Evolutionary conservation across 2,329 filamentous ascomycete species (phyloP).

Genomic region (Alternaria atra): DNA sequence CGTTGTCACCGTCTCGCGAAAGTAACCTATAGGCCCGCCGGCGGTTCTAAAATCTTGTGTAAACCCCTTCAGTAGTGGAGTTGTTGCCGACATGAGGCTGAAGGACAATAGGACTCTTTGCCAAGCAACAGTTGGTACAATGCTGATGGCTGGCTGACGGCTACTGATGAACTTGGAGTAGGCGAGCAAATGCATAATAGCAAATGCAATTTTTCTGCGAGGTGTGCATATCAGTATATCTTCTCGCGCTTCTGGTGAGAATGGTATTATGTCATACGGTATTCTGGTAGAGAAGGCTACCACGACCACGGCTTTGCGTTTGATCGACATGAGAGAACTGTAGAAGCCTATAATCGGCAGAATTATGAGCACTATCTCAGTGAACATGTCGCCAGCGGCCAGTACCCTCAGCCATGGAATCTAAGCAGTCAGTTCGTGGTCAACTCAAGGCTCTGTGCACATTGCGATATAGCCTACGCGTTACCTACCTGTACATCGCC

Average conservation of each 20-base stretch:
- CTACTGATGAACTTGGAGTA: slow-evolving; percentile 3
- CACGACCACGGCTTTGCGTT: slow-evolving; percentile 9
- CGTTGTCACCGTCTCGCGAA: background rate
- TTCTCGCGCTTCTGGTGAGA: background rate
- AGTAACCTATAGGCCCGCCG: slow-evolving; percentile 7
- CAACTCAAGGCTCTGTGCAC: background rate
- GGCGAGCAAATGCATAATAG: slow-evolving; percentile 5
- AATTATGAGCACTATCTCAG: slow-evolving; percentile 3
- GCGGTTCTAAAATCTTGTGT: slow-evolving; percentile 8
- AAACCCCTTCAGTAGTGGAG: slow-evolving; percentile 11
- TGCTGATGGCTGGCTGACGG: slow-evolving; percentile 1
- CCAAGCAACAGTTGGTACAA: slow-evolving; percentile 11
- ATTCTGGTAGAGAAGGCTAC: slow-evolving; percentile 13
- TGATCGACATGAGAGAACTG: slow-evolving; percentile 1
- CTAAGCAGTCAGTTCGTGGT: background rate
- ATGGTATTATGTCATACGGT: slow-evolving; percentile 5
- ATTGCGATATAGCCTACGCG: too few relatives aligned
- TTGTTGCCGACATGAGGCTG: slow-evolving; percentile 15
- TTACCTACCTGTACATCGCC: background rate
- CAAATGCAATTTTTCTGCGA: slow-evolving; percentile 9
- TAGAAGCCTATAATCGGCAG: slow-evolving; percentile 12
- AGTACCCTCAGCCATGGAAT: slow-evolving; percentile 12
- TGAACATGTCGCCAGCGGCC: slow-evolving; percentile 2
- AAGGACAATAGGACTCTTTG: slow-evolving; percentile 10
- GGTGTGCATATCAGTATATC: background rate